Conservation (phyloP, 1,284 basidiomycete genomes). For the Trichosporon inkin region DNA sequence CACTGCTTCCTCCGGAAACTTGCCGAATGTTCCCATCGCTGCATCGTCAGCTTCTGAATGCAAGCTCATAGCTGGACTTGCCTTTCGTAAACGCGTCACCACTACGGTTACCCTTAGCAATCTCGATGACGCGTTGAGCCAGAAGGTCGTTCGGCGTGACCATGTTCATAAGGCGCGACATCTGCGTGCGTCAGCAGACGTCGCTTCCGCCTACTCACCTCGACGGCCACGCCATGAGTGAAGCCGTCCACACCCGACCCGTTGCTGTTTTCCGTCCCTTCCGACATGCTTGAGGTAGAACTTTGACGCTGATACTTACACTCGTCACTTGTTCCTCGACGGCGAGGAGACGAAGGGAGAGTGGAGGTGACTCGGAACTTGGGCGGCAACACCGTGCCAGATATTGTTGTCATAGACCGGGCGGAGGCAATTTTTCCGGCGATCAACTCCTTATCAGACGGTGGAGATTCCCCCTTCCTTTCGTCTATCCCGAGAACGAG, state of each 20-base stretch:
- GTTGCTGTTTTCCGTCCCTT: not conserved
- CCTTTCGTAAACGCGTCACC: constrained; percentile 62
- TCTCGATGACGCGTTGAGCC: constrained; percentile 70
- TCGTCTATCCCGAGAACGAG: not conserved
- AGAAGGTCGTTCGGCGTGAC: constrained; percentile 78
- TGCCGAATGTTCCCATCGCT: constrained; percentile 79
- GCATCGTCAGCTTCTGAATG: constrained; percentile 12
- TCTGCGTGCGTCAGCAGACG: constrained; percentile 48
- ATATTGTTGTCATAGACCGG: constrained; percentile 10
- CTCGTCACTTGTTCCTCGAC: constrained; percentile 1
- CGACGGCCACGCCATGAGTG: constrained; percentile 69
- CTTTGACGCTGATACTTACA: not conserved
- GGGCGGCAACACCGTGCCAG: constrained; percentile 1
- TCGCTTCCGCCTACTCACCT: constrained; percentile 30
- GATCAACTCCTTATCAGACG: constrained; percentile 3
- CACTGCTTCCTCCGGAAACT: constrained; percentile 67
- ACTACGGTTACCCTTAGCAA: constrained; percentile 65
- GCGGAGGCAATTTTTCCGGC: constrained; percentile 11
- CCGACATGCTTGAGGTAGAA: not conserved
- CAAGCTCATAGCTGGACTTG: constrained; percentile 29
- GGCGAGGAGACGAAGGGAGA: not conserved
- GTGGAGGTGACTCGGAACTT: not conserved
- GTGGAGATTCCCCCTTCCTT: not conserved
- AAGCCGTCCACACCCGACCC: constrained; percentile 54
- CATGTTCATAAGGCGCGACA: constrained; percentile 71